Percentiles rank a stretch among this genome's conserved stretches.
Evolutionary conservation across 192 early-diverging fungal genomes (phyloP).

Genomic region (Rhizophagus prolifer): DNA sequence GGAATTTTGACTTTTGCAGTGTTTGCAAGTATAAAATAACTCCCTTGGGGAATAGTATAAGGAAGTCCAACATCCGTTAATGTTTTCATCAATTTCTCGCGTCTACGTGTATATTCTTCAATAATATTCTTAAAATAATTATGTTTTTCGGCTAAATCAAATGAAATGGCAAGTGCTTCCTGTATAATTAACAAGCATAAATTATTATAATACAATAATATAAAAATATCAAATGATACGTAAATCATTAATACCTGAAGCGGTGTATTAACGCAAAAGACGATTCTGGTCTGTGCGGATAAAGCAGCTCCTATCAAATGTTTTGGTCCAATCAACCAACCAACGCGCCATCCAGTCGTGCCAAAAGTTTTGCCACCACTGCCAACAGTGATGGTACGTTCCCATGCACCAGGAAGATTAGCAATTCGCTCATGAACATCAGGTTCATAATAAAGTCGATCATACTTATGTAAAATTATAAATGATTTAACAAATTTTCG

Average conservation of each 20-base stretch:
- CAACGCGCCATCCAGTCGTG: constrained; percentile 95
- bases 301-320: constrained; percentile 71
- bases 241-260: constrained; percentile 59
- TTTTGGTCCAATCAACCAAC: constrained; percentile 83
- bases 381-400: constrained; percentile 91
- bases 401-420: constrained; percentile 83
- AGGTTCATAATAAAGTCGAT: constrained; percentile 84
- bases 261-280: constrained; percentile 88
- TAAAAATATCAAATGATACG: background rate
- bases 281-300: constrained; percentile 85
- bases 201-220: background rate
- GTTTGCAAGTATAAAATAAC: constrained; percentile 92
- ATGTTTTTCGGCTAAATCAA: constrained; percentile 61
- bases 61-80: constrained; percentile 70
- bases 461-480: constrained; percentile 51
- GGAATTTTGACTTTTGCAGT: constrained; percentile 67
- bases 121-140: constrained; percentile 71
- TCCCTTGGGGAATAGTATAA: constrained; percentile 85
- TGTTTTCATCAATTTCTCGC: constrained; percentile 67
- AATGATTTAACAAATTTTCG: background rate
- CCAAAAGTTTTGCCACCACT: constrained; percentile 94
- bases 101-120: constrained; percentile 66
- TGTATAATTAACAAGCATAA: background rate
- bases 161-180: constrained; percentile 73
- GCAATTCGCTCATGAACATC: constrained; percentile 71